Evolutionary conservation across 2,329 filamentous ascomycete genomes (phyloP).

Genomic region (Fusarium dimerum): DNA sequence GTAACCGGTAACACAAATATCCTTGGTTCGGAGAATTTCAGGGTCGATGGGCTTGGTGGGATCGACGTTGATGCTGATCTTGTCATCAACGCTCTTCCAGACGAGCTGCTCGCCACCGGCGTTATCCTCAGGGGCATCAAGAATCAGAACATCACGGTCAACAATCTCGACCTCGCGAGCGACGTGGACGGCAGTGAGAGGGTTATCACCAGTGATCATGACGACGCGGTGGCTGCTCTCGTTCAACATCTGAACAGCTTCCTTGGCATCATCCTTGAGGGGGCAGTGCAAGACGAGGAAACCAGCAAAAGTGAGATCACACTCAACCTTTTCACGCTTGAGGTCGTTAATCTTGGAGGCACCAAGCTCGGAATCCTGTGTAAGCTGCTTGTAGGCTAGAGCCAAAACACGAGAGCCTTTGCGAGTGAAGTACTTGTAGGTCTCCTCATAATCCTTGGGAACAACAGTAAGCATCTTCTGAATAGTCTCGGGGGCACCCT

Average conservation of each 20-base stretch:
- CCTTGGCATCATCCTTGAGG: slow-evolving; percentile 92
- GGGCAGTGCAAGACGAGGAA: slow-evolving; percentile 96
- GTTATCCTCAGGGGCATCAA: slow-evolving; percentile 92
- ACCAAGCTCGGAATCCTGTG: slow-evolving; percentile 77
- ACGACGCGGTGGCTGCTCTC: slow-evolving; percentile 98
- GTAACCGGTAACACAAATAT: slow-evolving; percentile 95
- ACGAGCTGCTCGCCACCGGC: slow-evolving; percentile 77
- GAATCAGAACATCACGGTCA: slow-evolving; percentile 89
- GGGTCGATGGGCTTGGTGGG: slow-evolving; percentile 77
- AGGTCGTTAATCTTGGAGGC: slow-evolving; percentile 87
- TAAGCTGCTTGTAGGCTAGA: slow-evolving; percentile 90
- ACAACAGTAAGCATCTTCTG: slow-evolving; percentile 84
- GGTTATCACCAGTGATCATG: slow-evolving; percentile 99
- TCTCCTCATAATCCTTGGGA: slow-evolving; percentile 92
- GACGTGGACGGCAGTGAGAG: slow-evolving; percentile 93
- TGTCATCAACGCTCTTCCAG: slow-evolving; percentile 95
- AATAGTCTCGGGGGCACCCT: slow-evolving; percentile 96
- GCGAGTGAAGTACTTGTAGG: slow-evolving; percentile 95
- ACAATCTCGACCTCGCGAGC: slow-evolving; percentile 96
- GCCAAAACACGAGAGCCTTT: slow-evolving; percentile 94
- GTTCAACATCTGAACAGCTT: slow-evolving; percentile 94
- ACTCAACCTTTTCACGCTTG: slow-evolving; percentile 90
- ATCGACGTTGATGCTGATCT: slow-evolving; percentile 81
- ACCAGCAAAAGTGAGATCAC: slow-evolving; percentile 82
- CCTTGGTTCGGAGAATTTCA: slow-evolving; percentile 80